Evolutionary conservation across 345 rosid genomes (phyloP).

Genomic region (Boechera stricta): DNA sequence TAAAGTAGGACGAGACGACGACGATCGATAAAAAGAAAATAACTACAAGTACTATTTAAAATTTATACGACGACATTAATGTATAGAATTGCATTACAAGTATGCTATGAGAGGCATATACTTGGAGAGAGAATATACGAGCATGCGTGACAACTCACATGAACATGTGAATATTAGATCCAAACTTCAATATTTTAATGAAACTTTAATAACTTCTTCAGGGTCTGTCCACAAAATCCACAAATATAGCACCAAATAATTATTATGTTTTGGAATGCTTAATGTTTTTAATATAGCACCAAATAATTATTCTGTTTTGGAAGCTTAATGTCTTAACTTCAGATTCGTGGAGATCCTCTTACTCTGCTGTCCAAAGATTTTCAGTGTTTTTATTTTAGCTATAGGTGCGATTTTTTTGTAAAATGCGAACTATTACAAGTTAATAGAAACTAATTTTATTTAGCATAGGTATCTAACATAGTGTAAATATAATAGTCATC

Average conservation of each 20-base stretch:
- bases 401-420: neutral
- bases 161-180: conserved; percentile 42
- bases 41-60: neutral
- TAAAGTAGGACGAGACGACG: neutral
- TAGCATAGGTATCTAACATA: neutral
- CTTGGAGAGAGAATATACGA: conserved; percentile 28
- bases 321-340: too few relatives aligned
- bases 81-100: conserved; percentile 25
- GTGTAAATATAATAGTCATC: neutral
- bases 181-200: conserved; percentile 28
- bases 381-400: too few relatives aligned
- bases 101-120: conserved; percentile 29
- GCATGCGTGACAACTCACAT: conserved; percentile 42
- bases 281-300: neutral
- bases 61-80: neutral
- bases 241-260: conserved; percentile 1
- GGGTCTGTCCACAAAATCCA: conserved; percentile 26
- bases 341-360: neutral
- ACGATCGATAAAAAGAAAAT: neutral
- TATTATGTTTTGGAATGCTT: neutral
- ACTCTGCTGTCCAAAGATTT: too few relatives aligned
- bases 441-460: neutral
- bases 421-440: neutral
- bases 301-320: neutral
- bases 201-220: conserved; percentile 22